Base-by-base conservation (phyloP, 75 land plant genomes). In the Chamaecyparis obtusa region DNA sequence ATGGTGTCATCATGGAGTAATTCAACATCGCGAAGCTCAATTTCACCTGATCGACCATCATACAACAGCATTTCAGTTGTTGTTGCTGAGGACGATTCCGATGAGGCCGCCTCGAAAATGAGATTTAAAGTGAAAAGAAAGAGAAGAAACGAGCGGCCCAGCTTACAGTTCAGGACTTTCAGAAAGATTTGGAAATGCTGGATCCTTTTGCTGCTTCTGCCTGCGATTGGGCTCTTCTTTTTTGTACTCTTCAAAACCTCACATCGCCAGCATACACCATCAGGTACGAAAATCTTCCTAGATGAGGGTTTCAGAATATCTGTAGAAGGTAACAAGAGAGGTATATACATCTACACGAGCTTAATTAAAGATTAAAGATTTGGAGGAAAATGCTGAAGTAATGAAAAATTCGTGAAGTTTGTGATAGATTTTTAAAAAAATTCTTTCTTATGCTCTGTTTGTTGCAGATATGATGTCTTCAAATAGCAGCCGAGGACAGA, bases 131-230 rank as follows among this genome's bases (percentile, higher is more conserved):
- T 36, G 32, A 84, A 54, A 35, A 51, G 36, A 32, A 84, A 55
- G 85, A 84, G 67, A 54, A 84, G 41, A 54, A 55, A 84, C 7
- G 64, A 84, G 5, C 56, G 57, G 41, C 19, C 21, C 83, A 84
- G 39, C 36, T 55, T 54, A 16, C 36, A 60, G 11, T 49, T 49
- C 84, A 44, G 84, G 36, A 14, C 84, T 15, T 35, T 83, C 39
- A 84, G 36, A 33, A 84, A 54, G 9, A 56, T 84, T 9, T 84
- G 37, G 37, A 84, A 56, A 54, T 55, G 67, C 36, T 84, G 85
- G 85, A 44, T 84, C 32, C 16, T 33, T 84, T 84, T 84, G 33
- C 39, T 84, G 13, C 64, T 84, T 33, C 64, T 84, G 64, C 85
- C 85, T 49, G 85, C 41, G 8, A 16, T 84, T 11, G 64, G 48